phyloP scores from a whole-genome alignment of 1,284 basidiomycete genomes.

The Puccinia novopanici region DNA sequence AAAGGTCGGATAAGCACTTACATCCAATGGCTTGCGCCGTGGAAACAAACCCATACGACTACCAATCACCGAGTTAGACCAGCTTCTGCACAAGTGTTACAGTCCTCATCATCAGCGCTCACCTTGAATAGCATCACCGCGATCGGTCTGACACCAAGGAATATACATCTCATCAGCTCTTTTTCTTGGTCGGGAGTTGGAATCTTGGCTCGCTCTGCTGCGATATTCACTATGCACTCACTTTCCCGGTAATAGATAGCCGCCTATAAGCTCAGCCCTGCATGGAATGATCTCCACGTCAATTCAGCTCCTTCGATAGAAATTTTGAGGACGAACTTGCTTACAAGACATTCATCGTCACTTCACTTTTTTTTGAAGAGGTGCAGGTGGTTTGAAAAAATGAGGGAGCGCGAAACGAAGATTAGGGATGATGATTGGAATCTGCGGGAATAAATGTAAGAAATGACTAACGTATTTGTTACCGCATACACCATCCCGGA shows the following conservation, averaged over 20 bases:
- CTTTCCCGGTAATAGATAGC: slow-evolving; percentile 45
- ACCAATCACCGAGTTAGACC: not conserved
- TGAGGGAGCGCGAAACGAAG: not conserved
- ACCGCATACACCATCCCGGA: slow-evolving; percentile 48
- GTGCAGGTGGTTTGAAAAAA: too few species aligned
- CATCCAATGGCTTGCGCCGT: slow-evolving; percentile 46
- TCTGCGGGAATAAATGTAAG: not conserved
- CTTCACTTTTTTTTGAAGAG: slow-evolving; percentile 31
- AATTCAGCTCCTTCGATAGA: not conserved
- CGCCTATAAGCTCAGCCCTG: slow-evolving; percentile 45
- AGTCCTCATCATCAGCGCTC: not conserved
- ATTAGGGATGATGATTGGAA: not conserved
- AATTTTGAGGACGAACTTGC: not conserved
- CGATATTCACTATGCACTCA: too few species aligned
- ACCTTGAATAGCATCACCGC: slow-evolving; percentile 50
- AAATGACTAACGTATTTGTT: slow-evolving; percentile 41
- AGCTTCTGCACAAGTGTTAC: not conserved
- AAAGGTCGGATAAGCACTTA: not conserved
- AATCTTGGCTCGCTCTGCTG: too few species aligned
- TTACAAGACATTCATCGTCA: slow-evolving; percentile 46
- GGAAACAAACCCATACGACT: slow-evolving; percentile 49
- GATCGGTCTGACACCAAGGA: slow-evolving; percentile 28
- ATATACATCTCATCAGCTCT: not conserved
- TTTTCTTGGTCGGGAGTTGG: not conserved
- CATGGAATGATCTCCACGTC: not conserved